A percentile compares a stretch with the other conserved stretches of the same genome.
Evolutionary conservation across 805 yeast genomes (phyloP).

Genomic region (Dipodascus albidus): DNA sequence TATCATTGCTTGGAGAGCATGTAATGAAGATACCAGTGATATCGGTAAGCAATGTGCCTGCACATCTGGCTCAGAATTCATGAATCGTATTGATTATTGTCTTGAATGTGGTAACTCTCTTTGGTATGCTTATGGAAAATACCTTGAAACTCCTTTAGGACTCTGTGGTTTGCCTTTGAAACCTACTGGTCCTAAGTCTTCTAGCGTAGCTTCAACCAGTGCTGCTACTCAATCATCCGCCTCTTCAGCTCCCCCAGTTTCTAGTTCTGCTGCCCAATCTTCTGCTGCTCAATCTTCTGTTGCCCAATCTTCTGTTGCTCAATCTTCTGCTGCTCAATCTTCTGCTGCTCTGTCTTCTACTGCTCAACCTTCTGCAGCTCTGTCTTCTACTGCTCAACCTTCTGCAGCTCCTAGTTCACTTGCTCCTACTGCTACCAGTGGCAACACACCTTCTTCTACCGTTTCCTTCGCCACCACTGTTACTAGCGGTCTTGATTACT

Average conservation of each 20-base stretch:
- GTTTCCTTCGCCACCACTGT: conserved; percentile 5
- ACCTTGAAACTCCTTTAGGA: neutral
- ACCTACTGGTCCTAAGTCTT: neutral
- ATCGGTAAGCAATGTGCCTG: neutral
- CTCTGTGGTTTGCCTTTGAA: neutral
- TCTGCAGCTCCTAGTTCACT: neutral
- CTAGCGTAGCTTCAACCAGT: neutral
- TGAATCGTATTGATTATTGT: conserved; percentile 1
- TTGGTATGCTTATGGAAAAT: neutral
- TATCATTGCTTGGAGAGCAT: neutral
- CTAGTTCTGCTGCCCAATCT: neutral
- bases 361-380: neutral
- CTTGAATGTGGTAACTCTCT: conserved; percentile 1
- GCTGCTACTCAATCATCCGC: neutral
- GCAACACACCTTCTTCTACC: conserved; percentile 8
- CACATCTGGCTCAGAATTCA: neutral
- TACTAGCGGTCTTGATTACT: neutral
- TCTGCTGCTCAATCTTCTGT: neutral
- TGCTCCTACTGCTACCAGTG: conserved; percentile 1
- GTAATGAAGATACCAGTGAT: neutral
- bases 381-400: neutral
- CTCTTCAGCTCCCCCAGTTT: neutral
- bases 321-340: neutral
- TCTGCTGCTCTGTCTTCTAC: neutral
- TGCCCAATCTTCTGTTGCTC: neutral